Base-by-base conservation (phyloP, 1,284 basidiomycete species). In the Ganoderma resinaceum region DNA sequence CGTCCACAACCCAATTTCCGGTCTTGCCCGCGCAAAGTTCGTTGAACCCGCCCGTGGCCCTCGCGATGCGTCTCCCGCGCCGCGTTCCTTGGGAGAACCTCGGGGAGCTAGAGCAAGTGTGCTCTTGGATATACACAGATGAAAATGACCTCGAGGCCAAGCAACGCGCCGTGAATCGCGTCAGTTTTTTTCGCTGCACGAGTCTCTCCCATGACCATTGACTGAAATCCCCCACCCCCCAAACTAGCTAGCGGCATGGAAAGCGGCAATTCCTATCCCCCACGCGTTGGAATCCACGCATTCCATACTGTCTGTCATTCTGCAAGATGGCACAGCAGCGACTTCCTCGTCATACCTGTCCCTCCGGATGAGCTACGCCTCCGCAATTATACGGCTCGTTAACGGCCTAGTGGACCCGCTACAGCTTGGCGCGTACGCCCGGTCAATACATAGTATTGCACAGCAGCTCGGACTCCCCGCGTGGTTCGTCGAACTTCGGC, bases 341-440 rank as follows among this genome's bases (percentile, higher is more conserved):
- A 62, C 68, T 7, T 70, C 78, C 8, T 71, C 83, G 0, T 85
- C 85, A 5, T 78, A 82, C 29, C 78, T 91, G 57, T 78, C 82
- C 63, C 74, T 91, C 72, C 81, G 92, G 58, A 88, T 95, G 79
- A 84, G 84, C 74, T 89, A 97, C 79, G 89, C 92, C 9, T 85
- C 92, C 37, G 91, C 94, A 0, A 85, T 97, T 76, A 92, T 97
- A 71, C 85, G 96, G 23, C 91, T 99, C 73, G 95, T 99, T 73
- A 99, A 99, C 76, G 94, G 95, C 2, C 86, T 98, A 57, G 97
- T 98, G 6, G 97, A 99, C 78, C 95, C 97, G 18, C 84, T 98
- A 23, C 97, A 99, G 77, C 88, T 91, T 3, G 95, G 96, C 38
- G 84, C 85, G 53, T 97, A 92, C 76, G 98, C 97, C 3, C 87